Percentiles rank a stretch among this genome's conserved stretches.
Conservation (phyloP, 2,329 filamentous ascomycete species). For the Paraphaeosphaeria sporulosa region DNA sequence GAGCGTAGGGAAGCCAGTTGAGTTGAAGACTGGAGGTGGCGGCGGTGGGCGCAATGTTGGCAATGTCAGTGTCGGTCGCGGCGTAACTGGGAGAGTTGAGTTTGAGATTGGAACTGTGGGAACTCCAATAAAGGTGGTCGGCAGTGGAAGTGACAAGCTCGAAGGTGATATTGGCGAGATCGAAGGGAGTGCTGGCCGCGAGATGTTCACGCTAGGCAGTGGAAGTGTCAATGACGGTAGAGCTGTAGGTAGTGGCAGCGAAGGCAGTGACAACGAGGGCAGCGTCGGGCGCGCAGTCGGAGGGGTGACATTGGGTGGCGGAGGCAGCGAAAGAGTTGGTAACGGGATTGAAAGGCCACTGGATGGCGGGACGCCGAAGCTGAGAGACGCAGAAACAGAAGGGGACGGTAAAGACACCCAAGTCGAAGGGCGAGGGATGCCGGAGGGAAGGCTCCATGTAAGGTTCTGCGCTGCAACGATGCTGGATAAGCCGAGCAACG, state of each 20-base stretch:
- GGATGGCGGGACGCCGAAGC: not conserved
- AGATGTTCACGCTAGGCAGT: conserved; percentile 6
- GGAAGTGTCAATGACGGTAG: not conserved
- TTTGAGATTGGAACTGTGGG: not conserved
- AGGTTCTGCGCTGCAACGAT: conserved; percentile 4
- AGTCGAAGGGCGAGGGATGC: conserved; percentile 6
- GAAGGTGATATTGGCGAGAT: conserved; percentile 5
- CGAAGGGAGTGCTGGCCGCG: not conserved
- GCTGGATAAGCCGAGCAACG: conserved; percentile 4
- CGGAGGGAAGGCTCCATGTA: conserved; percentile 11
- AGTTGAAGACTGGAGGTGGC: conserved; percentile 2
- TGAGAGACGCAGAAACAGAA: conserved; percentile 4
- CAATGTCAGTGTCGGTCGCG: not conserved
- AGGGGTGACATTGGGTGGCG: not conserved
- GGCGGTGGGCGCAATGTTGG: not conserved
- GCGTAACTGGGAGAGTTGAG: not conserved
- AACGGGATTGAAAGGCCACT: not conserved
- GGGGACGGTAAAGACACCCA: not conserved
- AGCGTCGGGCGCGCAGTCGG: not conserved
- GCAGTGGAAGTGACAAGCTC: not conserved
- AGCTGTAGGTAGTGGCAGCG: not conserved
- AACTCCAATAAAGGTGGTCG: not conserved
- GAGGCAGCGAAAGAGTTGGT: not conserved
- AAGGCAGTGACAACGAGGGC: not conserved
- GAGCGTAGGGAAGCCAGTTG: conserved; percentile 1